Evolutionary conservation across 176 grass and related monocot species (phyloP), one percentile per base, ranked within the genome.

Genomic region (Eremochloa ophiuroides): DNA sequence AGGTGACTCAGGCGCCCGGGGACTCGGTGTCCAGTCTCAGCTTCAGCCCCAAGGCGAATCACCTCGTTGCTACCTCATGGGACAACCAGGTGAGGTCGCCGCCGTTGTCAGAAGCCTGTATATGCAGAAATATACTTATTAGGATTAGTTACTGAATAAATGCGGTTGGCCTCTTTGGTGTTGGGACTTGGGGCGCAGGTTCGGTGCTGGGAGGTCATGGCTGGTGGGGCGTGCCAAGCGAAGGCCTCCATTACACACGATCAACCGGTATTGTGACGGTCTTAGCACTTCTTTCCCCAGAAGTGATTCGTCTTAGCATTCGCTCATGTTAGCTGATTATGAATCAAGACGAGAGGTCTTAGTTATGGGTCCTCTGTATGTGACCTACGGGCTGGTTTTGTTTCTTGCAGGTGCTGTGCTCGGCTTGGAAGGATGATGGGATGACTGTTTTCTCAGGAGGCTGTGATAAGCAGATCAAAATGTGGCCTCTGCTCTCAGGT

Each of bases 361-460:
- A 25, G 18, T 10, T 76, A 25, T 65, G 37, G 41, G 34, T 13
- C 46, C 41, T 28, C 28, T 62, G 27, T 33, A 35, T 56, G 66
- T 62, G 33, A 65, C 23, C 10, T 73, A 0, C 27, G 28, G n/a
- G 37, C 62, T 50, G 51, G 42, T 69, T 82, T 74, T 77, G 34
- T 82, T 83, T 62, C 25, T 13, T 28, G 29, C 20, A 98, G 95
- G 92, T 89, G 1, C 66, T 98, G 82, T 98, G 95, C 75, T 94
- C 95, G 4, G 75, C 92, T 29, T 98, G 95, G 95, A 98, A 98
- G 74, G 95, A 93, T 68, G 88, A 98, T 59, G 95, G 92, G 64
- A 90, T 59, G 22, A 90, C 85, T 34, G 89, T 97, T 39, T 94
- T 97, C 74, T 81, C 88, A 1, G 89, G 85, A 82, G 95, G 92